Percentiles rank a stretch among this genome's conserved stretches.
Conservation (phyloP, 2,329 filamentous ascomycete species). For the Alternaria incomplexa region DNA sequence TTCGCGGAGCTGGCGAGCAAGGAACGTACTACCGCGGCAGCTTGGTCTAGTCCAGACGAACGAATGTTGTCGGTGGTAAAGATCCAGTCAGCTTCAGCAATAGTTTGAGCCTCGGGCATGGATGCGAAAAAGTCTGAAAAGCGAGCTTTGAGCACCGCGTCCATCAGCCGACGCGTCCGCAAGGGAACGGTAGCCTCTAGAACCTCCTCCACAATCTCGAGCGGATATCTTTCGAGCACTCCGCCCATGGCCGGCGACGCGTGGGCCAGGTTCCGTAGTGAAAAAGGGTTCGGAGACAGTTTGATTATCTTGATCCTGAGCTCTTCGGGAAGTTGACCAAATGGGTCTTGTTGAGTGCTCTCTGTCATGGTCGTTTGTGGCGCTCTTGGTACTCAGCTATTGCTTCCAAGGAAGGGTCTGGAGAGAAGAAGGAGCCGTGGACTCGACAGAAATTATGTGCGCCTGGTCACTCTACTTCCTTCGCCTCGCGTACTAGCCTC, state of each 20-base stretch:
- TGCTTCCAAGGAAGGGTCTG: neutral
- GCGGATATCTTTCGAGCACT: constrained; percentile 12
- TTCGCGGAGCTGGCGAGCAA: constrained; percentile 6
- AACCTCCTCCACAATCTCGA: constrained; percentile 12
- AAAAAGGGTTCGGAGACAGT: constrained; percentile 5
- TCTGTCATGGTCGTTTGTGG: neutral
- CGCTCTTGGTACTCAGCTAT: neutral
- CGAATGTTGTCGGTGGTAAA: neutral
- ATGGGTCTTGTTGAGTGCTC: constrained; percentile 3
- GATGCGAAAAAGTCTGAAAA: neutral
- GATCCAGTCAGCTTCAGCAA: neutral
- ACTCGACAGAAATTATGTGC: neutral
- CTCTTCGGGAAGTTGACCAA: constrained; percentile 9
- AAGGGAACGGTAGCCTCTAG: constrained; percentile 8
- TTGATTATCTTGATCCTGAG: constrained; percentile 10
- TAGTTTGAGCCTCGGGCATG: neutral
- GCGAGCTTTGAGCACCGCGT: neutral
- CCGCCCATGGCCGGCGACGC: constrained; percentile 10
- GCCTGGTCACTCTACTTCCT: too few relatives aligned
- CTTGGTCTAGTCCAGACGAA: neutral
- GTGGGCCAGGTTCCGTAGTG: constrained; percentile 6
- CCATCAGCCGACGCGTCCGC: neutral
- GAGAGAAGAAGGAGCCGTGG: neutral
- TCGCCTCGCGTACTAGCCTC: too few relatives aligned
- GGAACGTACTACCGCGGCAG: constrained; percentile 1